phyloP scores from a whole-genome alignment of 2,329 filamentous ascomycete species.

The Macrophomina tecta region DNA sequence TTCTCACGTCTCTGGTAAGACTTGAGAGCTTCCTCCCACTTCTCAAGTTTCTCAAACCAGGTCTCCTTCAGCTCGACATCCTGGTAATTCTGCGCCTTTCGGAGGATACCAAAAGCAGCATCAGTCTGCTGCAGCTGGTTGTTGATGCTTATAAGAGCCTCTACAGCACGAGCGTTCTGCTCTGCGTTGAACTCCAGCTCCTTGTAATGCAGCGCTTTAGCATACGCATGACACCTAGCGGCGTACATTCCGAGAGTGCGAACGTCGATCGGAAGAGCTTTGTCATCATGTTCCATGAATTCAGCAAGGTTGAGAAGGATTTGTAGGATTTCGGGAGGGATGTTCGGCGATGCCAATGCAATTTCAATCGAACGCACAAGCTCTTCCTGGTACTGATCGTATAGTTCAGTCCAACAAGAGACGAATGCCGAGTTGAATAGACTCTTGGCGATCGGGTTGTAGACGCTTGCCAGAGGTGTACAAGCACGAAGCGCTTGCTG shows the following conservation, averaged over 20 bases:
- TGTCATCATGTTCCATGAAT: slow-evolving; percentile 99
- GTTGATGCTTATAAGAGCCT: slow-evolving; percentile 98
- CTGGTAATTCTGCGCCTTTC: slow-evolving; percentile 93
- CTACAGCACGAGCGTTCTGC: slow-evolving; percentile 92
- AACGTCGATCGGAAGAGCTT: slow-evolving; percentile 96
- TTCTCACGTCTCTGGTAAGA: slow-evolving; percentile 91
- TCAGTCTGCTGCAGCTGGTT: slow-evolving; percentile 99
- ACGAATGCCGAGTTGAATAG: slow-evolving; percentile 99
- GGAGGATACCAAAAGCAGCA: slow-evolving; percentile 94
- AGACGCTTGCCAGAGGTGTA: slow-evolving; percentile 86
- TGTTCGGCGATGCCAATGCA: slow-evolving; percentile 92
- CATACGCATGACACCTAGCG: slow-evolving; percentile 95
- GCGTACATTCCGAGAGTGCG: slow-evolving; percentile 92
- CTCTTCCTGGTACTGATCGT: slow-evolving; percentile 96
- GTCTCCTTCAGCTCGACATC: slow-evolving; percentile 97
- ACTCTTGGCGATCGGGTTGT: slow-evolving; percentile 87
- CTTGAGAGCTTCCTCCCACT: slow-evolving; percentile 95
- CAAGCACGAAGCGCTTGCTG: slow-evolving; percentile 95
- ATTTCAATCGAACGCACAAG: slow-evolving; percentile 94
- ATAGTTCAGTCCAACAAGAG: slow-evolving; percentile 97
- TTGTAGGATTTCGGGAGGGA: slow-evolving; percentile 93
- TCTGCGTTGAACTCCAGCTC: slow-evolving; percentile 98
- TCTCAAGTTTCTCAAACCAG: slow-evolving; percentile 98
- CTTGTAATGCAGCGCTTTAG: slow-evolving; percentile 98
- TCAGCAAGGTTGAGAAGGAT: slow-evolving; percentile 94